Base-by-base conservation (phyloP, 2,329 filamentous ascomycete genomes). In the Beauveria australis region DNA sequence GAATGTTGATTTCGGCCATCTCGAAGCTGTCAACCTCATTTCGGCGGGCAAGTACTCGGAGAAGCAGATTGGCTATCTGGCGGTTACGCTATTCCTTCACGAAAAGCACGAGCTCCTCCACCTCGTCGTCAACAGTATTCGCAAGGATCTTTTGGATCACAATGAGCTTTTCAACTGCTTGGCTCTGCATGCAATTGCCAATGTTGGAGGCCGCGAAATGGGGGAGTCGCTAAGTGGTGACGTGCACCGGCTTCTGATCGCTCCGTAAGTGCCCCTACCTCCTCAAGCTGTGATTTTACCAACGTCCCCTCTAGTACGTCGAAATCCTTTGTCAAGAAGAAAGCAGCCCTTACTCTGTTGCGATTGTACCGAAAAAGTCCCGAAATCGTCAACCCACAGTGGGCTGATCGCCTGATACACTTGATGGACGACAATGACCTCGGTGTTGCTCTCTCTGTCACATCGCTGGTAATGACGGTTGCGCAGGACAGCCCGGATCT, bases 271-370 rank as follows among this genome's bases (percentile, higher is more conserved):
- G 51, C 53, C 4, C 37, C 18, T 14, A 19, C 24, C 24, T 65
- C 14, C 9, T 22, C 5, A 44, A 44, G 5, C 1, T 28, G 2
- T 4, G 14, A 9, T 12, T 9, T 28, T 12, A 28, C 55, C 62
- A 19, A 61, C 26, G 65, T 58, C 53, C 5, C 26, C 24, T 60
- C 6, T 62, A 79, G 78, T 52, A 80, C 79, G 8, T 97, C 93
- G 1, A 99, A 97, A 75, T 87, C 94, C 0, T 99, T 99, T 67
- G 94, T 99, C 63, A 99, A 99, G 82, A 99, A 99, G 78, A 99
- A 99, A 81, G 93, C 94, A 1, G 94, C 94, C 7, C 79, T 99
- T 57, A 99, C 94, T 0, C 81, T 99, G 41, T 84, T 99, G 59
- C 89, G 94, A 59, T 77, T 99, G 6, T 99, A 97, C 75, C 89